These are phyloP conservation scores for Kregervanrija fluxuum DNA, from an alignment of 805 yeast genomes.

Conservation along the genomic window DNA sequence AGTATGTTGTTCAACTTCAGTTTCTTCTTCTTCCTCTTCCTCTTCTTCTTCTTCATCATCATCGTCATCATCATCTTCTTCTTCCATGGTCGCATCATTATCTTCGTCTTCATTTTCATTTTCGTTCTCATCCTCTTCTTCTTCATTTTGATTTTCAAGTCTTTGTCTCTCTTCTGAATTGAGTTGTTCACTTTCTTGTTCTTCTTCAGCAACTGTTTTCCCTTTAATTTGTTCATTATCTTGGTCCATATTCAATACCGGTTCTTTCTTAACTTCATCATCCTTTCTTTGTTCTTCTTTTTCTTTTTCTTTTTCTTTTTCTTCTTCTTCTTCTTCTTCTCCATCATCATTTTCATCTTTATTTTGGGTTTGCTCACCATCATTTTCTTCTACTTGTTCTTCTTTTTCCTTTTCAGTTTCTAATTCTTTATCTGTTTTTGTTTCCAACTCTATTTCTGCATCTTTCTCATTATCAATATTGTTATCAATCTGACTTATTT, in stretches of 20 bases:
- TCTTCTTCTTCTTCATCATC: slow-evolving; percentile 24
- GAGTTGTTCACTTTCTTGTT: slow-evolving; percentile 16
- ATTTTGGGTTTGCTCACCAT: slow-evolving; percentile 2
- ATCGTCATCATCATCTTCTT: slow-evolving; percentile 18
- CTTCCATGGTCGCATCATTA: slow-evolving; percentile 15
- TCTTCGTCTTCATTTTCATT: slow-evolving; percentile 15
- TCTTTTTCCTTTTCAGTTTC: slow-evolving; percentile 15
- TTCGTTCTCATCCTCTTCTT: slow-evolving; percentile 12
- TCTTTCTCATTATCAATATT: neutral
- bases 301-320: slow-evolving; percentile 3
- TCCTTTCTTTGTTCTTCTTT: neutral
- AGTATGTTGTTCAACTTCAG: slow-evolving; percentile 28
- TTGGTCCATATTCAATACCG: slow-evolving; percentile 11
- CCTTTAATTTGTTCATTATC: slow-evolving; percentile 16
- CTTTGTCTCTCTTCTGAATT: slow-evolving; percentile 17
- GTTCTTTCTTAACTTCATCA: slow-evolving; percentile 7
- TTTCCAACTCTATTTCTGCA: neutral
- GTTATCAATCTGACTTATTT: too few species aligned
- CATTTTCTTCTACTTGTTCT: slow-evolving; percentile 1
- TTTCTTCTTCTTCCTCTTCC: slow-evolving; percentile 25
- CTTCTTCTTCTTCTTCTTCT: slow-evolving; percentile 2
- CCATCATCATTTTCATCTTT: slow-evolving; percentile 8
- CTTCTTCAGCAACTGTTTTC: slow-evolving; percentile 17
- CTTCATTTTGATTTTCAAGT: slow-evolving; percentile 23
- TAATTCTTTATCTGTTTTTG: neutral